These are phyloP conservation scores for Aspergillus panamensis DNA, from an alignment of 495 filamentous ascomycete species.

Conservation along the genomic window DNA sequence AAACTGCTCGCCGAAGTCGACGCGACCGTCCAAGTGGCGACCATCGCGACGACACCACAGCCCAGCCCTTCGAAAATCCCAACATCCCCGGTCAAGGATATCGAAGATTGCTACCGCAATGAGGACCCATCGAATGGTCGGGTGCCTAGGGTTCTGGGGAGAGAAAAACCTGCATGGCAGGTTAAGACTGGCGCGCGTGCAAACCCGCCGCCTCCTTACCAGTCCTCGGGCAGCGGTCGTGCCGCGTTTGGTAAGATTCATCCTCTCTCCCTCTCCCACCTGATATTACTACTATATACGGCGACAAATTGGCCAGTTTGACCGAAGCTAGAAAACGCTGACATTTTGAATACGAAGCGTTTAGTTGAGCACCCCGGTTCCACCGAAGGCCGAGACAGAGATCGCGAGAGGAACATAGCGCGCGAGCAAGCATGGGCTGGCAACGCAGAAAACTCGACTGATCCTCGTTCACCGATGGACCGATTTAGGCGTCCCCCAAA, in stretches of 20 bases:
- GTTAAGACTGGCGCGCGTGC: constrained; percentile 15
- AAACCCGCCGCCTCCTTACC: constrained; percentile 18
- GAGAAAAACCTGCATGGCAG: constrained; percentile 39
- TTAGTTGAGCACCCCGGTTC: constrained; percentile 58
- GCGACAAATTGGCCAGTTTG: not conserved
- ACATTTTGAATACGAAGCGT: constrained; percentile 56
- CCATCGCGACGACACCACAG: constrained; percentile 11
- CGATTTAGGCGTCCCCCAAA: constrained; percentile 75
- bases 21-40: constrained; percentile 21
- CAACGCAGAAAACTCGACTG: constrained; percentile 19
- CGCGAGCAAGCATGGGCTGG: constrained; percentile 15
- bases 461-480: constrained; percentile 58
- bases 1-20: constrained; percentile 41
- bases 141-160: constrained; percentile 42
- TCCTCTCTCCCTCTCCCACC: constrained; percentile 4
- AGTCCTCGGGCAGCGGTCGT: constrained; percentile 30
- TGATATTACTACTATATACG: not conserved
- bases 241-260: constrained; percentile 34
- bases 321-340: constrained; percentile 35
- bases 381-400: constrained; percentile 42
- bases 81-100: constrained; percentile 24
- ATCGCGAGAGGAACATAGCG: constrained; percentile 18
- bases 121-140: constrained; percentile 28
- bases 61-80: constrained; percentile 11
- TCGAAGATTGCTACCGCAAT: constrained; percentile 33